These are phyloP conservation scores for Ulmus americana DNA, from an alignment of 331 rosid species.

Conservation along the genomic window DNA sequence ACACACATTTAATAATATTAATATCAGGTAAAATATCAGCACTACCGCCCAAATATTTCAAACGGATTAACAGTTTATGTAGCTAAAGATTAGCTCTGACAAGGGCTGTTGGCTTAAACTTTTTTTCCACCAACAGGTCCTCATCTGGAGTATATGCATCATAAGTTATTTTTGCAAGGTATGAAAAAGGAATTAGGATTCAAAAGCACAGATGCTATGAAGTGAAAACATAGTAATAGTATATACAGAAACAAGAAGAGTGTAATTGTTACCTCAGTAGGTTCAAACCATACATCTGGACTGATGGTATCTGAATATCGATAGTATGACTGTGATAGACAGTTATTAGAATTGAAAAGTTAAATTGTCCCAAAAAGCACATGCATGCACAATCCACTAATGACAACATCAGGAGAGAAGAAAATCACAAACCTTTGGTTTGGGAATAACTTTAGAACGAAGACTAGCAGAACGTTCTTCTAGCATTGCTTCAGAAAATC, in stretches of 20 bases:
- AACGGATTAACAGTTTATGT: no score
- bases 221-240: not conserved
- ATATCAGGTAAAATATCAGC: no score
- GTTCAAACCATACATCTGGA: slow-evolving; percentile 95
- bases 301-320: slow-evolving; percentile 54
- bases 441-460: slow-evolving; percentile 60
- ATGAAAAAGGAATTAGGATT: not conserved
- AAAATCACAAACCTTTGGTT: slow-evolving; percentile 54
- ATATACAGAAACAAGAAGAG: slow-evolving; percentile 5
- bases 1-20: no score
- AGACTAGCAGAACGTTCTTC: slow-evolving; percentile 76
- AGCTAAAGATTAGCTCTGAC: no score
- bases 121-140: no score
- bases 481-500: slow-evolving; percentile 66
- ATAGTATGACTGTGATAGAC: slow-evolving; percentile 58
- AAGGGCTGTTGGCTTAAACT: no score
- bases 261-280: slow-evolving; percentile 48
- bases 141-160: no score
- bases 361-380: not conserved
- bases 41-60: no score
- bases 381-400: slow-evolving; percentile 6
- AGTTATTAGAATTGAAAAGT: slow-evolving; percentile 6
- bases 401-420: not conserved
- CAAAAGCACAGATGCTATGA: not conserved
- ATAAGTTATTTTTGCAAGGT: not conserved